Evolutionary conservation across 805 yeast genomes (phyloP).

Genomic region (Sugiyamaella floridensis): DNA sequence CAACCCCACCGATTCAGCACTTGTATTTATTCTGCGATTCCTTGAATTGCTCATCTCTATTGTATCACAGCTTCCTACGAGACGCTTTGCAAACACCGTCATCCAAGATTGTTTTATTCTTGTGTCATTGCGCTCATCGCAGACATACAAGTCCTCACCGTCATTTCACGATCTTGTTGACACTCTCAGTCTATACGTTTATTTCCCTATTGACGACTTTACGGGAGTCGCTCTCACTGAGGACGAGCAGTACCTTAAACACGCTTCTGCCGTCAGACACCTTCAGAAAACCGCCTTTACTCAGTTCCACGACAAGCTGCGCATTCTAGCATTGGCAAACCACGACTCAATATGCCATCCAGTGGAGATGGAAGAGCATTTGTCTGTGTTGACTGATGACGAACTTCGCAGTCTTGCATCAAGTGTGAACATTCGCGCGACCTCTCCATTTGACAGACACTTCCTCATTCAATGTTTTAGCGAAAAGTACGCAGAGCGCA

Average conservation of each 20-base stretch:
- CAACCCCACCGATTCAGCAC: background rate
- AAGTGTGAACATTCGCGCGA: constrained; percentile 1
- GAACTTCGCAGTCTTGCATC: constrained; percentile 16
- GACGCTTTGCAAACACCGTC: constrained; percentile 32
- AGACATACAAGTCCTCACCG: background rate
- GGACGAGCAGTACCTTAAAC: constrained; percentile 13
- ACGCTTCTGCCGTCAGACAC: constrained; percentile 11
- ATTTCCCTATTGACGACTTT: constrained; percentile 40
- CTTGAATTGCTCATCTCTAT: constrained; percentile 26
- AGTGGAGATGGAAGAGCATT: constrained; percentile 20
- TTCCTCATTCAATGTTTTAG: constrained; percentile 16
- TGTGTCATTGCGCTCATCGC: background rate
- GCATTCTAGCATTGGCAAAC: constrained; percentile 24
- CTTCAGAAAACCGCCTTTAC: constrained; percentile 25
- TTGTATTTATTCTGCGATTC: constrained; percentile 9
- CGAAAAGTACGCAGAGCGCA: constrained; percentile 10
- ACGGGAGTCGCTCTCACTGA: constrained; percentile 28
- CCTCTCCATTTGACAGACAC: constrained; percentile 7
- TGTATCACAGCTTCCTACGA: constrained; percentile 38
- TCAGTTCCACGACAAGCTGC: constrained; percentile 19
- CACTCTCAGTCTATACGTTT: constrained; percentile 21
- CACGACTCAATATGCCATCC: constrained; percentile 20
- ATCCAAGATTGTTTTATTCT: constrained; percentile 27
- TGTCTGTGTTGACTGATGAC: constrained; percentile 15
- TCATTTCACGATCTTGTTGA: constrained; percentile 12